Evolutionary conservation across 164 flowering plant genomes (phyloP), one percentile per base, ranked within the genome.

Genomic region (Sextonia rubra): DNA sequence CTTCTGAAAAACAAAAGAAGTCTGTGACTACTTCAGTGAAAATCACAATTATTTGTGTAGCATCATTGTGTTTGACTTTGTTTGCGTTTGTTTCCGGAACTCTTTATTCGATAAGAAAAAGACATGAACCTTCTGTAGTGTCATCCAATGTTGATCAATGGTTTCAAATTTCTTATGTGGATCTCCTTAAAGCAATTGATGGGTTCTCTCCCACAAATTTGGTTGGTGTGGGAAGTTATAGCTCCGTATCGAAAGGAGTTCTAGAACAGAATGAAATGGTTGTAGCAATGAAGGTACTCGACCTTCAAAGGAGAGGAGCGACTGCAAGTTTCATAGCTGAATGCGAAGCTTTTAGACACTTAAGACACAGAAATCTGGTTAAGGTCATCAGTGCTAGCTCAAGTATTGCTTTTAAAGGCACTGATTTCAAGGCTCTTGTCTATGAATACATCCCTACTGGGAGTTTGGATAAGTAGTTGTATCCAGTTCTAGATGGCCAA

Each of bases 391-490:
- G 72, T 2, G 24, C 70, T 5, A 78, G 85, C 66, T 78, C 82
- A 5, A 77, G 76, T 55, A 17, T 77, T 27, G 84, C 79, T 60
- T 65, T 23, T 32, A 44, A 69, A 29, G 84, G 84, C 0, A 75
- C 69, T 60, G 83, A 80, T 12, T 80, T 84, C 30, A 82, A 75
- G 56, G 78, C 77, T 24, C 69, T 82, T 1, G 80, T 84, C 23
- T 74, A 70, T 26, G 80, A 80, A 64, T 82, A 73, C 74, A 82
- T 84, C 82, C 26, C 78, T 0, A 80, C 82, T 47, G 85, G 86
- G 18, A 80, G 71, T 63, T 63, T 84, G n/a, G 82, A 84, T 3
- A 20, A 67, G 55, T 80, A 82, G 85, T 49, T 84, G 74, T 76
- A 84, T 44, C 73, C 75, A 17, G 20, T n/a, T 3, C 25, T 18